Base-by-base conservation (phyloP, 2,329 filamentous ascomycete species). In the Ophiocordyceps camponoti-floridani region DNA sequence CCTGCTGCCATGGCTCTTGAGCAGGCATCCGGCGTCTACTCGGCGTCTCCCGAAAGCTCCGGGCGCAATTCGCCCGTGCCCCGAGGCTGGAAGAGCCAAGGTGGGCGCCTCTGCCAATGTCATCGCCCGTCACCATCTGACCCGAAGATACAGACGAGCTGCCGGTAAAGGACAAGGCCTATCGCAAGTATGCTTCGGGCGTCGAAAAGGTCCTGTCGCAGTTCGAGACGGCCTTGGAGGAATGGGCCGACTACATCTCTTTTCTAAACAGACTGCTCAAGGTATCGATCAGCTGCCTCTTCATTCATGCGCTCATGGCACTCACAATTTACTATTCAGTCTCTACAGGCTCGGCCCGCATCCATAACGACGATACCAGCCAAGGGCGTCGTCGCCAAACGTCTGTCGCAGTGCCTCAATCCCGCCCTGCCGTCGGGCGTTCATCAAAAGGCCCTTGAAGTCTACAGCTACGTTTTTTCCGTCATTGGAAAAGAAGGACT, bases 171-270 rank as follows among this genome's bases (percentile, higher is more conserved):
- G 77, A 81, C 62, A 81, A 81, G 60, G 62, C 71, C 44, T 89
- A 85, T 59, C 85, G 88, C 52, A 83, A 88, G 61, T 98, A 96
- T 75, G 86, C 87, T 41, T 77, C 81, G 43, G 83, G 79, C 47
- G 80, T 98, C 51, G 89, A 96, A 57, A 78, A 87, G 60, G 84
- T 87, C 31, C 72, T 98, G 49, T 76, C 83, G 41, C 72, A 94
- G 31, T 98, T 95, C 66, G 91, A 98, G 59, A 88, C 85, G 14
- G 79, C 86, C 28, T 71, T 95, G 53, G 87, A 96, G 64, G 91
- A 98, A 77, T 98, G 91, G 91, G 91, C 93, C 43, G 91, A 98
- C 65, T 98, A 98, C 59, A 98, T 98, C 56, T 94, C 89, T 16
- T 98, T 96, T 60, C 67, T 98, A 46, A 93, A 84, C 58, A 79